phyloP scores from a whole-genome alignment of 768 basidiomycete species.

The Hemileccinum rubropunctum region DNA sequence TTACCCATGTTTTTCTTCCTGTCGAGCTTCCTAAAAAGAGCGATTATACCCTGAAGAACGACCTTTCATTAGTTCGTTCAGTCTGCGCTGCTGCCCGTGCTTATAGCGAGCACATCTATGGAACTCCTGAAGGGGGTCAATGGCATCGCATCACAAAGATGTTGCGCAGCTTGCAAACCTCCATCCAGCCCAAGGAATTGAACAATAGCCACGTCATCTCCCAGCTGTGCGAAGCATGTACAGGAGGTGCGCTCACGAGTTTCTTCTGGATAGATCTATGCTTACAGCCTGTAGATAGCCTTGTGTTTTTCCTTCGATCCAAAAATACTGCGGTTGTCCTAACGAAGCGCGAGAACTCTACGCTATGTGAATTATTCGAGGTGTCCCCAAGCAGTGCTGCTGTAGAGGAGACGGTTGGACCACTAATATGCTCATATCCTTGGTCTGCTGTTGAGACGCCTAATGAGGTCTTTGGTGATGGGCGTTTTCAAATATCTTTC shows the following conservation, averaged over 20 bases:
- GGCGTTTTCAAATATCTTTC: conserved; percentile 14
- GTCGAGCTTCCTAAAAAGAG: background rate
- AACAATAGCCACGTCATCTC: background rate
- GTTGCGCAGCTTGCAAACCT: conserved; percentile 2
- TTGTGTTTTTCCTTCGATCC: conserved; percentile 35
- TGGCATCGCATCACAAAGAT: conserved; percentile 6
- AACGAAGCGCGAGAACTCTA: conserved; percentile 19
- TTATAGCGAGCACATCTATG: background rate
- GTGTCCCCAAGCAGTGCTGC: conserved; percentile 27
- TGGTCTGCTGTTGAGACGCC: conserved; percentile 12
- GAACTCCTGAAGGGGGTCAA: background rate
- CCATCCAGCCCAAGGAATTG: background rate
- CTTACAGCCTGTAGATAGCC: conserved; percentile 28
- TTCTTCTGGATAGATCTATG: background rate
- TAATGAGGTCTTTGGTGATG: conserved; percentile 7
- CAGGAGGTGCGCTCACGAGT: background rate
- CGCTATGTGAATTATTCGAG: conserved; percentile 42
- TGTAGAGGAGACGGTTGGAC: background rate
- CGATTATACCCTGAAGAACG: conserved; percentile 1
- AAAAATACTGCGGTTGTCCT: conserved; percentile 45
- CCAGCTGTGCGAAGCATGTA: background rate
- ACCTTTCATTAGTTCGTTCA: background rate
- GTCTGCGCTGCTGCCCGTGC: conserved; percentile 2
- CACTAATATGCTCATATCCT: conserved; percentile 18
- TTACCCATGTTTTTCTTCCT: conserved; percentile 2